Percentiles rank a stretch among this genome's conserved stretches.
Conservation (phyloP, 352 stramenopile genomes). For the Aphanomyces stellatus region DNA sequence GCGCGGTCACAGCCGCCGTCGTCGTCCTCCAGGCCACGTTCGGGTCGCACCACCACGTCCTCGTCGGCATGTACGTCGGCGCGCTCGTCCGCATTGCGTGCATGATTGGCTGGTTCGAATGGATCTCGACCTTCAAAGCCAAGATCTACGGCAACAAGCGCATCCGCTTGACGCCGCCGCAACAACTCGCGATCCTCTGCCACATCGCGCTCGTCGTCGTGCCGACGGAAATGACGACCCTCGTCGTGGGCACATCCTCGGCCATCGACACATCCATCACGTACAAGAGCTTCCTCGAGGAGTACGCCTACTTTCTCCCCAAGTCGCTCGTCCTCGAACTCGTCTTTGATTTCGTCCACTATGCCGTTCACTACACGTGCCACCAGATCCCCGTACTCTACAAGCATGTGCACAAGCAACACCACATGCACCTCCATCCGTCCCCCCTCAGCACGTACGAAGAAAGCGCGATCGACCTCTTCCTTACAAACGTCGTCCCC, state of each 20-base stretch:
- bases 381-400: constrained; percentile 64
- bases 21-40: background rate
- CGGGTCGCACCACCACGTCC: background rate
- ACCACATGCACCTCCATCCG: constrained; percentile 70
- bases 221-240: constrained; percentile 54
- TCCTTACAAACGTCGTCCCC: constrained; percentile 69
- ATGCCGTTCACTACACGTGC: constrained; percentile 57
- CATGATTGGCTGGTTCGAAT: constrained; percentile 71
- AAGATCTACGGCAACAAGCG: constrained; percentile 61
- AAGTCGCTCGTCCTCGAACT: constrained; percentile 81
- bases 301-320: constrained; percentile 59
- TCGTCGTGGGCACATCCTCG: constrained; percentile 35
- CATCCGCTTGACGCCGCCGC: constrained; percentile 28
- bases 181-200: constrained; percentile 41
- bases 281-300: constrained; percentile 22
- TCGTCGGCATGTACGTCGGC: constrained; percentile 32
- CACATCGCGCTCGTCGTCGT: constrained; percentile 61
- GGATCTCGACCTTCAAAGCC: constrained; percentile 59
- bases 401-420: constrained; percentile 71
- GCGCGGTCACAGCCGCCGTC: constrained; percentile 33
- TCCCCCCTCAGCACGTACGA: constrained; percentile 78
- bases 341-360: constrained; percentile 84
- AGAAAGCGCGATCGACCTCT: constrained; percentile 62
- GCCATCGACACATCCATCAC: background rate
- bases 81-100: constrained; percentile 45